Conservation (phyloP, 768 basidiomycete genomes). For the Agrocybe praecox region DNA sequence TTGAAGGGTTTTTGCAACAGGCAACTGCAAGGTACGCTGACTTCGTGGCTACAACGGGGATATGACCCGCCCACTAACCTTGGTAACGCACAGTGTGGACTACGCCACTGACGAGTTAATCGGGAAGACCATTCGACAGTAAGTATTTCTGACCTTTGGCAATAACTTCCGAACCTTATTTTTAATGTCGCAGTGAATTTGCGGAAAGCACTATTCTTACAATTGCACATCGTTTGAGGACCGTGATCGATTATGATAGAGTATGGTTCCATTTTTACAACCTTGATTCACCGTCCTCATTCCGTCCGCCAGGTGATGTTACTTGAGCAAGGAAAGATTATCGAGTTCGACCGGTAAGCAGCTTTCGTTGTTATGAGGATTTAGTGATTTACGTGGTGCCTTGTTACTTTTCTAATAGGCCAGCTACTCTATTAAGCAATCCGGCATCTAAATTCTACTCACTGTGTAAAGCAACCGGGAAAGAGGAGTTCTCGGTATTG, state of each 20-base stretch:
- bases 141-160: conserved; percentile 51
- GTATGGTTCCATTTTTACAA: conserved; percentile 43
- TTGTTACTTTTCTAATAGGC: conserved; percentile 5
- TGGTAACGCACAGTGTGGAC: conserved; percentile 52
- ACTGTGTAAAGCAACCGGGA: conserved; percentile 22
- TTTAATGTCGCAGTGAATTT: conserved; percentile 71
- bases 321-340: conserved; percentile 74
- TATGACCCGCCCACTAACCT: conserved; percentile 77
- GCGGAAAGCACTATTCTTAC: conserved; percentile 81
- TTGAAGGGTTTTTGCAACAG: conserved; percentile 54
- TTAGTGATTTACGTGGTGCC: conserved; percentile 27
- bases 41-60: conserved; percentile 30
- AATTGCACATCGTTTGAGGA: conserved; percentile 78
- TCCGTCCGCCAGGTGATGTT: conserved; percentile 58
- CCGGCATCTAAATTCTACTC: conserved; percentile 19
- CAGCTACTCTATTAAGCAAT: conserved; percentile 15
- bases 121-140: conserved; percentile 77
- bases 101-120: conserved; percentile 88
- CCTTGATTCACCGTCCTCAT: background rate
- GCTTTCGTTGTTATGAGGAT: conserved; percentile 45
- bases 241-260: conserved; percentile 84
- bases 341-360: conserved; percentile 64
- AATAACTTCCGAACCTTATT: conserved; percentile 50
- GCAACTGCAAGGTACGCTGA: conserved; percentile 33
- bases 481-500: conserved; percentile 17